Base-by-base conservation (phyloP, 1,139 yeast species). In the Suhomyces atakaporum region DNA sequence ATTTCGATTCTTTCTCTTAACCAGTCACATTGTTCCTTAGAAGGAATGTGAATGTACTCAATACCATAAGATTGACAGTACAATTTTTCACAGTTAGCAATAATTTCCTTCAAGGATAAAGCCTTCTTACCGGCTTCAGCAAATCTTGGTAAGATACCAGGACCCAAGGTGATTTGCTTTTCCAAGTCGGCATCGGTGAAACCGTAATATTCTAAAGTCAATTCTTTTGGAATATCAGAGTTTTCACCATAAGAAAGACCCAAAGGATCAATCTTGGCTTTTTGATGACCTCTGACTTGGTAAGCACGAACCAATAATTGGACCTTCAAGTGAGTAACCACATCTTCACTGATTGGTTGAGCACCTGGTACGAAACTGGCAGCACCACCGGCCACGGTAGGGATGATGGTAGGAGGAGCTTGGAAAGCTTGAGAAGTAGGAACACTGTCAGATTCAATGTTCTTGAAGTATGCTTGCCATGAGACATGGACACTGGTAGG, bases 241-340 rank as follows among this genome's bases (percentile, higher is more conserved):
- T 77, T 76, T 52, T 80, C 84, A 49, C 94, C 96, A 59, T 82
- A 87, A 19, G 92, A 80, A 56, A 92, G 85, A 25, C 86, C 94
- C 58, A 92, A 73, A 12, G 99, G 99, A 65, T 92, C 99, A 44
- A 90, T 84, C 57, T 82, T 84, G 33, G 98, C 97, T 70, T 87
- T 88, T 63, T 83, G 86, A 64, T 92, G 98, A 48, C 98, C 99
- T 66, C 97, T 82, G 36, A 92, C 98, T 71, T 92, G 98, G 69
- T 90, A 94, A 29, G 98, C 98, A 64, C 99, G 86, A 44, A 94
- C 97, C 54, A 92, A 75, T 53, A 92, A 79, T 75, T 92, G 99
- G 16, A 89, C 95, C 66, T 92, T 94, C 74, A 92, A 79, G 63
- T 94, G 98, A 45, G 88, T 77, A 50, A 87, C 77, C 37, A 92